These are phyloP conservation scores for Gossypium anomalum DNA, from an alignment of 345 rosid genomes.

Conservation along the genomic window DNA sequence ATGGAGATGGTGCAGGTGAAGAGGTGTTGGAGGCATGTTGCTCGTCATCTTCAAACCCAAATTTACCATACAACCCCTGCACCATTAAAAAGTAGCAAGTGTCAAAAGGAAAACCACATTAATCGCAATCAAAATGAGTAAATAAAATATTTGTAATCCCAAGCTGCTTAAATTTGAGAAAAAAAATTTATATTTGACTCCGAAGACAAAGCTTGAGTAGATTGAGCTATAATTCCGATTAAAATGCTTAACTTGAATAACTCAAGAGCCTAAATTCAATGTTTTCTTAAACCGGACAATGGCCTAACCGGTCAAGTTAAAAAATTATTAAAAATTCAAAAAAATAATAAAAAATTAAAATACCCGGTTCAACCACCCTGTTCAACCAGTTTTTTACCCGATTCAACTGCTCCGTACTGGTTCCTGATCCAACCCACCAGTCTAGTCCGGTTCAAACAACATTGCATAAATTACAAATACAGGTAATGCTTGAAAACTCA, in stretches of 20 bases:
- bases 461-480: no score
- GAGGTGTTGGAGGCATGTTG: constrained; percentile 8
- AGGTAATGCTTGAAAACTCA: neutral
- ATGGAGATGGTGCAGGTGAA: constrained; percentile 21
- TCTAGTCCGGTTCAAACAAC: no score
- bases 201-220: neutral
- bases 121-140: no score
- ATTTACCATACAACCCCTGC: constrained; percentile 61
- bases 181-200: neutral
- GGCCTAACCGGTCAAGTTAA: no score
- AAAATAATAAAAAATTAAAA: no score
- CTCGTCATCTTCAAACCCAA: constrained; percentile 48
- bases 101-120: neutral
- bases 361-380: no score
- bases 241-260: neutral
- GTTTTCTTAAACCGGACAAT: no score
- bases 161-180: neutral
- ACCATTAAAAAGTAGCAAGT: constrained; percentile 7
- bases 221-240: neutral
- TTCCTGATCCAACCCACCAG: no score
- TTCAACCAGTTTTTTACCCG: no score
- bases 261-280: neutral
- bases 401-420: no score
- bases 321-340: no score
- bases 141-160: neutral